Base-by-base conservation (phyloP, 1,284 basidiomycete genomes). In the Kalmanozyma brasiliensis region DNA sequence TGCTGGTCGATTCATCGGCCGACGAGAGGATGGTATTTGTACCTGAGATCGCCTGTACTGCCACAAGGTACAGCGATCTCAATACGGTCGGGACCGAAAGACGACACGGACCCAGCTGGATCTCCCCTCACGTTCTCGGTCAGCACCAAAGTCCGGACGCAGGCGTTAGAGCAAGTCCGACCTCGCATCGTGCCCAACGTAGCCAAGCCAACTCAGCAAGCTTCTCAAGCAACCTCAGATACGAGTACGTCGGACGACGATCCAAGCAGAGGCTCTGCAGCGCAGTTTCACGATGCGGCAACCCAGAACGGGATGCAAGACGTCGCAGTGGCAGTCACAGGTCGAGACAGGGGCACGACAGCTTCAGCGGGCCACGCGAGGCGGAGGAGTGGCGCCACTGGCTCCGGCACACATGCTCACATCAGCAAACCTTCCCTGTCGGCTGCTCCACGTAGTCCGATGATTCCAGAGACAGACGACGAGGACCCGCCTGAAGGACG, bases 21-120 rank as follows among this genome's bases (percentile, higher is more conserved):
- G 7, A 65, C 56, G n/a, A 48, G 74, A 41, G 76, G 76, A 4
- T 76, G 73, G 75, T 78, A 78, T 36, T 55, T 75, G 5, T 62
- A 77, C 41, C 60, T 78, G 2, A 51, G 69, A 9, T 75, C 73
- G 20, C 76, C 75, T 3, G 55, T 48, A 1, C 26, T 78, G n/a
- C 76, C 75, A 3, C 43, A 41, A 4, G 60, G 58, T 2, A 55
- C 68, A 2, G 69, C 73, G 5, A 68, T 78, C 19, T 56, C 76
- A 10, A 40, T 78, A 10, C 64, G 69, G 7, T 26, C 70, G 8
- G 53, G 52, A 4, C 33, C 46, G 8, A 26, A 22, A 14, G 42
- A 41, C 11, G 48, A 68, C 10, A 11, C 49, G 14, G 63, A 74
- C 19, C 52, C 59, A 4, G 37, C 61, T 2, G 52, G 51, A 9